Evolutionary conservation across 2,329 filamentous ascomycete species (phyloP).

Genomic region (Paecilomyces dactylethromorphus): DNA sequence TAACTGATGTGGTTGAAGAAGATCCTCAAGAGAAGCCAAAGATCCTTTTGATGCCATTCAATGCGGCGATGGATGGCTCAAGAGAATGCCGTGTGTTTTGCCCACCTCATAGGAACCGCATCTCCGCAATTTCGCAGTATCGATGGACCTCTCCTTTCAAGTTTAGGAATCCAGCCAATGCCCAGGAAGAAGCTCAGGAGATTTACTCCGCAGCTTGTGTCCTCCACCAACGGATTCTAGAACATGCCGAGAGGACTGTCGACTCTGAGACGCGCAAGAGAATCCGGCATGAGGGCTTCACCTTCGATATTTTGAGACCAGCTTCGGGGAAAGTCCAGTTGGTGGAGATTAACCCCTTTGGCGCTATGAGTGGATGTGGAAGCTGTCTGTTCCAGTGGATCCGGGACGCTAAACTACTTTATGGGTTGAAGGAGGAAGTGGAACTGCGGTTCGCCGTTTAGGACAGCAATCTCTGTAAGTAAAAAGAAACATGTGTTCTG

Average conservation of each 20-base stretch:
- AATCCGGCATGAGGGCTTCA: slow-evolving; percentile 30
- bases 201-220: slow-evolving; percentile 13
- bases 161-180: background rate
- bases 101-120: slow-evolving; percentile 20
- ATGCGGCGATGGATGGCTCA: slow-evolving; percentile 30
- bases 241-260: slow-evolving; percentile 11
- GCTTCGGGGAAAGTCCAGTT: slow-evolving; percentile 21
- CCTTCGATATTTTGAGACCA: slow-evolving; percentile 39
- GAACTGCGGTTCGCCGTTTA: slow-evolving; percentile 21
- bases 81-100: slow-evolving; percentile 42
- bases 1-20: slow-evolving; percentile 18
- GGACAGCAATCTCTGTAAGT: background rate
- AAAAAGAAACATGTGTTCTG: background rate
- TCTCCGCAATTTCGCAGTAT: slow-evolving; percentile 39
- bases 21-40: slow-evolving; percentile 13
- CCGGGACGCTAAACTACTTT: slow-evolving; percentile 29
- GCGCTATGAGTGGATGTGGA: slow-evolving; percentile 38
- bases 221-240: slow-evolving; percentile 21
- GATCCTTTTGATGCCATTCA: slow-evolving; percentile 37
- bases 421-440: slow-evolving; percentile 23
- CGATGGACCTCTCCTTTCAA: slow-evolving; percentile 33
- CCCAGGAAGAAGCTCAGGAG: slow-evolving; percentile 7
- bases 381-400: slow-evolving; percentile 44
- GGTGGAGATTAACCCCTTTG: slow-evolving; percentile 44
- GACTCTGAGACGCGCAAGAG: slow-evolving; percentile 20